These are phyloP conservation scores for Allomyces javanicus DNA, from an alignment of 192 early-diverging fungal genomes.

Conservation along the genomic window DNA sequence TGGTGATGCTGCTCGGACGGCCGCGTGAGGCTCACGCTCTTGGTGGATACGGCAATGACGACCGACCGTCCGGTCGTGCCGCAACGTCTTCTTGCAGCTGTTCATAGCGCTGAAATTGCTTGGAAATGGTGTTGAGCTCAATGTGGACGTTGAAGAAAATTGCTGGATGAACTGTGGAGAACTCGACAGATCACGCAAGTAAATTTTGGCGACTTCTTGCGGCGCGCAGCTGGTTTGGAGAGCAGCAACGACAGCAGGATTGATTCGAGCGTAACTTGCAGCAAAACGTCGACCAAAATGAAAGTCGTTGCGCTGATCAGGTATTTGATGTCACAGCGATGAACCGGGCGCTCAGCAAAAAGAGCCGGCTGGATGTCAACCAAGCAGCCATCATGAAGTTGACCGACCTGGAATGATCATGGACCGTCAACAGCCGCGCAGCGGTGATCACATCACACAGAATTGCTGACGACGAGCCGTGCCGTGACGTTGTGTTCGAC, in stretches of 20 bases:
- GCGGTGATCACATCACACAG: background rate
- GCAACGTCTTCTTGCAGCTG: too few species aligned
- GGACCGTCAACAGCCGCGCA: background rate
- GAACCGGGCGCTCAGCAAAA: background rate
- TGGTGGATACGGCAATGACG: too few species aligned
- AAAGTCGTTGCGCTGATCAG: conserved; percentile 17
- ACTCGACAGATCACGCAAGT: too few species aligned
- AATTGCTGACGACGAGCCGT: background rate
- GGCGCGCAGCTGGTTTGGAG: background rate
- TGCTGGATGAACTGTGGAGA: too few species aligned
- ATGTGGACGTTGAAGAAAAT: too few species aligned
- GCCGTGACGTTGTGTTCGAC: conserved; percentile 1
- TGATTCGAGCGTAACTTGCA: conserved; percentile 1
- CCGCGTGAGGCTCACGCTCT: too few species aligned
- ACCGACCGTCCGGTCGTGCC: too few species aligned
- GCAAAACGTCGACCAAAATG: conserved; percentile 7
- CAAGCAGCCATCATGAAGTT: background rate
- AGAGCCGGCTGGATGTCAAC: background rate
- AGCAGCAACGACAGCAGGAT: background rate
- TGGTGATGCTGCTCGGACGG: too few species aligned
- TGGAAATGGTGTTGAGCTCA: too few species aligned
- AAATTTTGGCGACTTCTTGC: too few species aligned
- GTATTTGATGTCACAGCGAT: background rate
- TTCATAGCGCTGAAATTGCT: too few species aligned
- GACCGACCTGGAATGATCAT: background rate